phyloP scores from a whole-genome alignment of 2,329 filamentous ascomycete genomes.

The Pseudogymnoascus sp. region DNA sequence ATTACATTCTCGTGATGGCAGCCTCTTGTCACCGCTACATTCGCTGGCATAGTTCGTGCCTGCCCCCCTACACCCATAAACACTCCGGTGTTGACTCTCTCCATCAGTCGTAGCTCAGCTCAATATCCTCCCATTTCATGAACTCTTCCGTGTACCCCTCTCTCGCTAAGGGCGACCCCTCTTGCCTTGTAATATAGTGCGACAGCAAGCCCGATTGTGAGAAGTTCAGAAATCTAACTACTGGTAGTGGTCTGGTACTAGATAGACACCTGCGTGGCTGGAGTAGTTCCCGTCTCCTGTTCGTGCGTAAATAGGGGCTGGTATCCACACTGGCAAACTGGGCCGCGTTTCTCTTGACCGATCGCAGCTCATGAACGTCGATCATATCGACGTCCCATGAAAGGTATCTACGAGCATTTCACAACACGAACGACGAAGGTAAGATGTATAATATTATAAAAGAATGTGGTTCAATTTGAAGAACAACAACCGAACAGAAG shows the following conservation, averaged over 20 bases:
- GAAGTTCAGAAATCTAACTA: background rate
- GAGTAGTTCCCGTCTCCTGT: background rate
- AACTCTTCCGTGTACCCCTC: no score
- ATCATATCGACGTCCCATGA: background rate
- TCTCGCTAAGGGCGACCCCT: no score
- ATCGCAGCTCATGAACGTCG: background rate
- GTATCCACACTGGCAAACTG: background rate
- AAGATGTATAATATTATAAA: background rate
- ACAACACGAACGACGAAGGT: background rate
- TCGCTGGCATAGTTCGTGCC: no score
- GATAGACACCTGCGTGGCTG: background rate
- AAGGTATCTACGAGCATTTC: background rate
- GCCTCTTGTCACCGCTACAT: background rate
- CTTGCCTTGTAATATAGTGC: no score
- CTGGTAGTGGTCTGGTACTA: background rate
- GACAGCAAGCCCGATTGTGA: background rate
- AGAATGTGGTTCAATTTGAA: constrained; percentile 1
- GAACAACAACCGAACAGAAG: constrained; percentile 4
- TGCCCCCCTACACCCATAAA: no score
- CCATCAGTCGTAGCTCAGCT: no score
- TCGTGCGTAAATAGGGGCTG: background rate
- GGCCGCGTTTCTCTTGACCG: background rate
- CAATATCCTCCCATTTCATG: no score
- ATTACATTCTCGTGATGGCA: no score
- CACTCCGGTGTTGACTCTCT: no score